Evolutionary conservation across 2,329 filamentous ascomycete genomes (phyloP).

Genomic region (Aaosphaeria arxii): DNA sequence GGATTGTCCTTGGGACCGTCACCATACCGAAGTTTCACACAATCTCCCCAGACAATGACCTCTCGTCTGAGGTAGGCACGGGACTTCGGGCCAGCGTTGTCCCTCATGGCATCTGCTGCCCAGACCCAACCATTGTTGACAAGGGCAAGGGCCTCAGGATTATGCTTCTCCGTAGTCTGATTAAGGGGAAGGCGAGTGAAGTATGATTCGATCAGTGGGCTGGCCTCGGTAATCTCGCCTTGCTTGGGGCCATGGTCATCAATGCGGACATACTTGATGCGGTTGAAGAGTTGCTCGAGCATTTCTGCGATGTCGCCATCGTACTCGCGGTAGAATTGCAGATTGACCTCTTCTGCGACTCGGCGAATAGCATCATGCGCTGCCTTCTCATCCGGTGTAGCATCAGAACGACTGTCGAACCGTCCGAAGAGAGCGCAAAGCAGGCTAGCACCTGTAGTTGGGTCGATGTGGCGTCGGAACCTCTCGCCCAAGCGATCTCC

Average conservation of each 20-base stretch:
- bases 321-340: constrained; percentile 89
- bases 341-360: constrained; percentile 79
- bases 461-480: constrained; percentile 69
- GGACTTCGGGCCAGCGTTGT: constrained; percentile 87
- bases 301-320: constrained; percentile 79
- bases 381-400: constrained; percentile 50
- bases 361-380: constrained; percentile 53
- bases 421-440: constrained; percentile 67
- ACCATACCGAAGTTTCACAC: constrained; percentile 94
- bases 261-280: constrained; percentile 91
- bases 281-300: constrained; percentile 86
- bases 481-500: constrained; percentile 75
- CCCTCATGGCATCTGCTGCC: constrained; percentile 90
- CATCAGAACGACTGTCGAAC: constrained; percentile 54
- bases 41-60: constrained; percentile 98
- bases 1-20: constrained; percentile 77
- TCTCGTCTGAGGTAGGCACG: constrained; percentile 93
- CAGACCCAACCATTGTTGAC: constrained; percentile 99
- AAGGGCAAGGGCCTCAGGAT: constrained; percentile 72
- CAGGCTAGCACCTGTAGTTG: constrained; percentile 66
- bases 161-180: constrained; percentile 72
- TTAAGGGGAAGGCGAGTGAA: constrained; percentile 87
- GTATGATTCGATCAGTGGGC: constrained; percentile 87
- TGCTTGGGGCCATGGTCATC: constrained; percentile 87
- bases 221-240: constrained; percentile 72